Percentiles rank a stretch among this genome's conserved stretches.
Evolutionary conservation across 2,329 filamentous ascomycete species (phyloP).

Genomic region (Cytospora paraplurivora): DNA sequence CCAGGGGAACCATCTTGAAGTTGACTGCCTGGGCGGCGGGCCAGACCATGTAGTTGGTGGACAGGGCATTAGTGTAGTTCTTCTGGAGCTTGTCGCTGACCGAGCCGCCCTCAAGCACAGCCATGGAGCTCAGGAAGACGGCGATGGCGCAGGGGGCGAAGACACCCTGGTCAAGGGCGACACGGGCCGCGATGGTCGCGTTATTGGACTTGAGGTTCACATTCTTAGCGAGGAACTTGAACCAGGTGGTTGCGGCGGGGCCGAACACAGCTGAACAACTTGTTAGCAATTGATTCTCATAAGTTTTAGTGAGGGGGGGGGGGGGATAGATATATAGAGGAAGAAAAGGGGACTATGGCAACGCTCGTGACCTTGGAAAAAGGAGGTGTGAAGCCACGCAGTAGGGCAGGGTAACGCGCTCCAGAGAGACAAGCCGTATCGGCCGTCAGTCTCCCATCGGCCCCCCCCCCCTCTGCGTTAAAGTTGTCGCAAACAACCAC

Average conservation of each 20-base stretch:
- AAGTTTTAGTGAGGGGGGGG: conserved; percentile 2
- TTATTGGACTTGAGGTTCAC: conserved; percentile 66
- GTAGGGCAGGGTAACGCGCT: neutral
- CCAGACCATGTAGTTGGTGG: conserved; percentile 88
- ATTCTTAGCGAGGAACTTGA: conserved; percentile 71
- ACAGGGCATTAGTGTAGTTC: conserved; percentile 71
- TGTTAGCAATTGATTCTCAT: neutral
- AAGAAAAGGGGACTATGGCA: neutral
- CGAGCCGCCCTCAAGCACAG: conserved; percentile 70
- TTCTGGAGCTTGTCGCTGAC: conserved; percentile 68
- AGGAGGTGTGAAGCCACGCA: neutral
- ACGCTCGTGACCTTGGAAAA: neutral
- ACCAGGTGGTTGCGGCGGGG: conserved; percentile 86
- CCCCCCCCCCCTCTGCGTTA: too few species aligned
- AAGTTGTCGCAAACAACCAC: neutral
- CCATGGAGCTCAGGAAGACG: conserved; percentile 82
- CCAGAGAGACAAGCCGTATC: neutral
- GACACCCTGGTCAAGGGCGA: conserved; percentile 76
- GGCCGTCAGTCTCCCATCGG: neutral
- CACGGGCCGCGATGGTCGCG: conserved; percentile 73
- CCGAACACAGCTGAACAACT: conserved; percentile 70
- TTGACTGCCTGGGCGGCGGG: conserved; percentile 82
- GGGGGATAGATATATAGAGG: conserved; percentile 13
- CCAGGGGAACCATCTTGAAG: conserved; percentile 82
- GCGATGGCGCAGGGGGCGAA: conserved; percentile 86